Percentiles rank a stretch among this genome's conserved stretches.
Conservation (phyloP, 1,284 basidiomycete genomes). For the Cutaneotrichosporon dermatis region DNA sequence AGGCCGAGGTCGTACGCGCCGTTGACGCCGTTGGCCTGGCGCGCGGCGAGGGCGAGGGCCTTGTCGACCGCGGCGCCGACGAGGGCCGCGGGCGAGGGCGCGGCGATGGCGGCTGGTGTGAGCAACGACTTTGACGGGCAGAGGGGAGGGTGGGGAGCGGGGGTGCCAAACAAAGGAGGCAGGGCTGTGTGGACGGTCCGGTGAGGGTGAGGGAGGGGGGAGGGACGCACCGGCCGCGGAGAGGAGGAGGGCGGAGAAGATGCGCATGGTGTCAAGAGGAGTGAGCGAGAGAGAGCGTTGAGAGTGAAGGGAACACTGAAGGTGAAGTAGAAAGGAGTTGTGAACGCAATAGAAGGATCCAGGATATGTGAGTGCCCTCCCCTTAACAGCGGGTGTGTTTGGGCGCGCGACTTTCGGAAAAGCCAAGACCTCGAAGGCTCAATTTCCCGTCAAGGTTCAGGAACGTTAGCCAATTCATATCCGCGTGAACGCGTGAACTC, state of each 20-base stretch:
- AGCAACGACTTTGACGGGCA: neutral
- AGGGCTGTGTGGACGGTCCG: neutral
- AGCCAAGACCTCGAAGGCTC: too few relatives aligned
- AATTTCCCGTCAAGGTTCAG: too few relatives aligned
- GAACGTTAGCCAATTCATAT: too few relatives aligned
- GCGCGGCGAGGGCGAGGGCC: neutral
- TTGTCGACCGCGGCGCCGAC: neutral
- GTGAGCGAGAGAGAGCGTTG: neutral
- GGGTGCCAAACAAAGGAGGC: too few relatives aligned
- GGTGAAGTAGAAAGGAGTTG: neutral
- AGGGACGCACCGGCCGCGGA: neutral
- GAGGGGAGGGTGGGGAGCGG: too few relatives aligned
- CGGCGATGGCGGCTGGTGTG: neutral
- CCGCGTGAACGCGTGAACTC: too few relatives aligned
- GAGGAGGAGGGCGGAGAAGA: conserved; percentile 1
- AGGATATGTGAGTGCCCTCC: too few relatives aligned
- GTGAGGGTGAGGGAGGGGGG: neutral
- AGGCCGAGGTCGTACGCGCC: conserved; percentile 3
- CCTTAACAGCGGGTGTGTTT: too few relatives aligned
- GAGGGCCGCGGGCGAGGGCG: neutral
- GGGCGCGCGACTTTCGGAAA: too few relatives aligned
- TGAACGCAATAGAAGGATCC: neutral
- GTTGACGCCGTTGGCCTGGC: neutral
- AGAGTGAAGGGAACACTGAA: neutral
- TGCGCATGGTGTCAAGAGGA: neutral